phyloP scores from a whole-genome alignment of 1,139 yeast genomes.

The Maudiozyma humilis region DNA sequence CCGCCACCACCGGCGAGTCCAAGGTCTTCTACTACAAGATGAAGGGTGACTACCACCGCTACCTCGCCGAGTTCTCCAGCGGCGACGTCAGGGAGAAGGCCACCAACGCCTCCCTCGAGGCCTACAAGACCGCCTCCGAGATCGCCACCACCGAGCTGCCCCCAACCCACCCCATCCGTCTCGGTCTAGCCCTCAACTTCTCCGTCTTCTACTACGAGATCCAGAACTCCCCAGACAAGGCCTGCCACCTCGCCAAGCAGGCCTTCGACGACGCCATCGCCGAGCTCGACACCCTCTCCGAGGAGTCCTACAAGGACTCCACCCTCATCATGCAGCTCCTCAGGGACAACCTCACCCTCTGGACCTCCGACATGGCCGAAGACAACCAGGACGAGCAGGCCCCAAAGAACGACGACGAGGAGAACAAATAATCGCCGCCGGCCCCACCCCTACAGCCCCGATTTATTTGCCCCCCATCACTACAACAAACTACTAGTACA shows the following conservation, averaged over 20 bases:
- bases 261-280: constrained; percentile 99
- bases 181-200: constrained; percentile 95
- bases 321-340: constrained; percentile 97
- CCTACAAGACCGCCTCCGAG: constrained; percentile 91
- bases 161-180: constrained; percentile 97
- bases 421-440: background rate
- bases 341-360: constrained; percentile 95
- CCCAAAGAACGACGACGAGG: background rate
- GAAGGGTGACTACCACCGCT: constrained; percentile 99
- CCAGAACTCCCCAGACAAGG: constrained; percentile 95
- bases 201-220: constrained; percentile 97
- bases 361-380: constrained; percentile 96
- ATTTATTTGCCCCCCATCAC: too few species aligned
- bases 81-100: constrained; percentile 89
- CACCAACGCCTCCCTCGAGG: constrained; percentile 86
- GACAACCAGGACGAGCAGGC: constrained; percentile 20
- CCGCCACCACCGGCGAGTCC: constrained; percentile 94
- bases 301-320: constrained; percentile 96
- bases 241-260: constrained; percentile 97
- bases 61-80: constrained; percentile 91
- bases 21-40: constrained; percentile 97
- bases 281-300: constrained; percentile 93
- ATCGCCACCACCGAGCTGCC: constrained; percentile 95
- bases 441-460: too few species aligned
- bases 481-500: too few species aligned